A percentile compares a stretch with the other conserved stretches of the same genome.
Conservation (phyloP, 371 early-diverging fungal species). For the Capillidium heterosporum region DNA sequence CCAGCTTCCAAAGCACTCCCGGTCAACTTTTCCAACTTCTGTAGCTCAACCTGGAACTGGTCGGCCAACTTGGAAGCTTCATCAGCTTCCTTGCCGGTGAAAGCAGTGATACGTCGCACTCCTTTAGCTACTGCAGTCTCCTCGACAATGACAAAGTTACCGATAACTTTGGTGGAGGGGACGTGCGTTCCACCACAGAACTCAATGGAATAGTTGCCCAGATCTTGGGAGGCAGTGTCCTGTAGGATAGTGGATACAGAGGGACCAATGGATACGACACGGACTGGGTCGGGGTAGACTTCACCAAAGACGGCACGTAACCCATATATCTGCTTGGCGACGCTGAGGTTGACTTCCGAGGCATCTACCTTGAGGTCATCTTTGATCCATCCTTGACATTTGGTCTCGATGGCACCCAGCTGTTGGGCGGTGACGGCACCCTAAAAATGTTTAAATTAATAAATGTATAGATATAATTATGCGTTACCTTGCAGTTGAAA, state of each 20-base stretch:
- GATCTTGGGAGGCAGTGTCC: constrained; percentile 61
- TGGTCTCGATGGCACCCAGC: constrained; percentile 62
- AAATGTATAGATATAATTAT: not conserved
- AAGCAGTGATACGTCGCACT: constrained; percentile 91
- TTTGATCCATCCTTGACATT: constrained; percentile 62
- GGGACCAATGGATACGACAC: constrained; percentile 83
- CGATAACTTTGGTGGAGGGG: constrained; percentile 78
- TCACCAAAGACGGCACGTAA: constrained; percentile 94
- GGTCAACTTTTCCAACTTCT: constrained; percentile 27
- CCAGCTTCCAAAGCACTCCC: constrained; percentile 52
- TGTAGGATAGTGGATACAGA: constrained; percentile 74
- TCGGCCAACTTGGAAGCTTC: constrained; percentile 45
- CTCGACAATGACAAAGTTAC: constrained; percentile 72
- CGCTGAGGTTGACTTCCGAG: constrained; percentile 65
- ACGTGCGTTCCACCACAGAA: constrained; percentile 99
- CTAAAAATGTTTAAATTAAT: constrained; percentile 10
- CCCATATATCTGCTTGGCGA: constrained; percentile 71
- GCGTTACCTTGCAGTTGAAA: constrained; percentile 52
- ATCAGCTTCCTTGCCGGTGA: constrained; percentile 84
- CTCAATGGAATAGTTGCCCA: constrained; percentile 75
- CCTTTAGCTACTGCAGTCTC: constrained; percentile 95
- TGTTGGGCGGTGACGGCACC: constrained; percentile 61
- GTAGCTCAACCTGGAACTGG: constrained; percentile 38
- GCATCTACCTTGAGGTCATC: constrained; percentile 58
- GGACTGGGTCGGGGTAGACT: constrained; percentile 91